Conservation (phyloP, 257 asterid species). For the Solanum corneliomulleri region DNA sequence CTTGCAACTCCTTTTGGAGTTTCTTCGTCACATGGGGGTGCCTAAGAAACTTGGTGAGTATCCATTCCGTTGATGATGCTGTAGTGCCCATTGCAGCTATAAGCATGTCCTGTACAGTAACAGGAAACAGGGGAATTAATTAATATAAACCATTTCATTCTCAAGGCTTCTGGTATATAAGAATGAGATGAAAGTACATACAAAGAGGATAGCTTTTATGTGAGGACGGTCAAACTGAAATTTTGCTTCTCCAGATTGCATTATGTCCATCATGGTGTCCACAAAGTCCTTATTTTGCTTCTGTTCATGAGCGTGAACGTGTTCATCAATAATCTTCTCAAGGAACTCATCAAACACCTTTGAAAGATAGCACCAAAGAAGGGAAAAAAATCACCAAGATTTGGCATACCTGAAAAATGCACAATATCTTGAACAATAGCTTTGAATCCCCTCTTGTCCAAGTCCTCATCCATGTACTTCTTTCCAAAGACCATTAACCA, state of each 20-base stretch:
- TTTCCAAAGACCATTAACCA: not conserved
- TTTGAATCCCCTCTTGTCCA: not conserved
- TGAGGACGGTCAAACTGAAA: not conserved
- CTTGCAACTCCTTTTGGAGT: not conserved
- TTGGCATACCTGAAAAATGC: not conserved
- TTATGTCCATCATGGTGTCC: not conserved
- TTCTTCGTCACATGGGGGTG: not conserved
- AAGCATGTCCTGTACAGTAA: not conserved
- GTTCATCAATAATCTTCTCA: not conserved
- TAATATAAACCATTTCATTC: no score
- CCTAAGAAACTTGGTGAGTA: not conserved
- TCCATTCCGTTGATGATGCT: not conserved
- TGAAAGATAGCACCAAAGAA: not conserved
- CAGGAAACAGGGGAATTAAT: not conserved
- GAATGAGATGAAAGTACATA: not conserved
- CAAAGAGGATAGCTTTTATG: not conserved
- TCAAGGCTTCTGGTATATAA: not conserved
- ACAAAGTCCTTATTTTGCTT: not conserved
- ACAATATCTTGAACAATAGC: not conserved
- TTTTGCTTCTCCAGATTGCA: not conserved
- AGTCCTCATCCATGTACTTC: not conserved
- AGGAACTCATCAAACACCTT: not conserved
- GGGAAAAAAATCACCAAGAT: not conserved
- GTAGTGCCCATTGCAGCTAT: not conserved
- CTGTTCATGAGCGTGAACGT: not conserved